A percentile compares a stretch with the other conserved stretches of the same genome.
These are phyloP conservation scores for Neurospora sp. DNA, from an alignment of 495 filamentous ascomycete species.

Conservation along the genomic window DNA sequence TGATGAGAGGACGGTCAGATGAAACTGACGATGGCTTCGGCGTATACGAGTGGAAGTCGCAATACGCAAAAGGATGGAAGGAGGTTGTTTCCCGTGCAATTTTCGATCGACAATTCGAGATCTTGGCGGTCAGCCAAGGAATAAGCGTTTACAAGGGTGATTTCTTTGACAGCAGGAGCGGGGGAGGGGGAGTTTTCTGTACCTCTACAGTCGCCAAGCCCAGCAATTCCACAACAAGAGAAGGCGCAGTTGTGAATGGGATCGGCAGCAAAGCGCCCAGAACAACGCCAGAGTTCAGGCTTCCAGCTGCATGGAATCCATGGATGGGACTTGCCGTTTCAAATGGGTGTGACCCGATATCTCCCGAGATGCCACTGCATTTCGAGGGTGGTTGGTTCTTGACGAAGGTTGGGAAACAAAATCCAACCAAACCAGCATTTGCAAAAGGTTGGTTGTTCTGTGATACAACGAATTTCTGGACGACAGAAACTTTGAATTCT, in stretches of 20 bases:
- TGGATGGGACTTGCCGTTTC: not conserved
- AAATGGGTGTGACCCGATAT: conserved; percentile 11
- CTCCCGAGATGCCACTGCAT: conserved; percentile 3
- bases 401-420: not conserved
- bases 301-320: not conserved
- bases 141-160: not conserved
- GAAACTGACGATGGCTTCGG: not conserved
- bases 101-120: not conserved
- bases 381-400: not conserved
- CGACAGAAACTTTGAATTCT: too few species aligned
- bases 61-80: not conserved
- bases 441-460: not conserved
- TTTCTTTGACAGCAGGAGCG: not conserved
- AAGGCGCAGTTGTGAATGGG: not conserved
- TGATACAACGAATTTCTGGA: too few species aligned
- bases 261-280: not conserved
- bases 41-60: not conserved
- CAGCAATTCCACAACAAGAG: too few species aligned
- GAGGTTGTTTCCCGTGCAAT: not conserved
- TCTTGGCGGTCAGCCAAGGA: not conserved
- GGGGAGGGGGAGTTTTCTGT: not conserved
- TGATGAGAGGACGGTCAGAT: not conserved
- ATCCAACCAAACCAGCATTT: not conserved
- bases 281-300: not conserved
- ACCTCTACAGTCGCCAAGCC: not conserved